Percentiles rank a stretch among this genome's conserved stretches.
Conservation (phyloP, 2,329 filamentous ascomycete species). For the Aaosphaeria pasadenensis region DNA sequence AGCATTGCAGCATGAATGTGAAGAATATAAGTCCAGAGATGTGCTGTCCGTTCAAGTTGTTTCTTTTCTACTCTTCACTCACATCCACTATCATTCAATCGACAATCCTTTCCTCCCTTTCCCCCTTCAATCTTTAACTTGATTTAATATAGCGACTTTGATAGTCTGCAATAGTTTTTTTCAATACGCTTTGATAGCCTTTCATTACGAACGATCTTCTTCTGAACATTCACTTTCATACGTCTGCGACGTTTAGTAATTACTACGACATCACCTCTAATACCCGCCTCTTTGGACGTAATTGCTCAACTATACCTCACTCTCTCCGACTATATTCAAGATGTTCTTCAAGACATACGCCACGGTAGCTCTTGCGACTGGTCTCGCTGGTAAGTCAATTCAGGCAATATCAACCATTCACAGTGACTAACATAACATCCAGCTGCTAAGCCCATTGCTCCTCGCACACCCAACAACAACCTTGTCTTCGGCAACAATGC, state of each 20-base stretch:
- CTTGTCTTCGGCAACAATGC: constrained; percentile 14
- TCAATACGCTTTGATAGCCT: constrained; percentile 7
- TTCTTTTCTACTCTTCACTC: constrained; percentile 12
- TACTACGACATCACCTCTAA: constrained; percentile 12
- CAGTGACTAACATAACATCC: constrained; percentile 8
- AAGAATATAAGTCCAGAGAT: constrained; percentile 25
- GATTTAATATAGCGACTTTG: constrained; percentile 31
- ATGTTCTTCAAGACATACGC: constrained; percentile 27
- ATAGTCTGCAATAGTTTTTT: constrained; percentile 23
- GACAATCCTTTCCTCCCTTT: constrained; percentile 10
- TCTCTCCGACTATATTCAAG: constrained; percentile 8
- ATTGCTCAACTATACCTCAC: constrained; percentile 5
- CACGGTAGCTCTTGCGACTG: constrained; percentile 28
- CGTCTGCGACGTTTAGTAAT: constrained; percentile 33
- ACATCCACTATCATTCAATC: constrained; percentile 10
- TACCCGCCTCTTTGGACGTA: constrained; percentile 6
- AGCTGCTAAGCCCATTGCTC: constrained; percentile 26
- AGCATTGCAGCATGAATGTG: background rate
- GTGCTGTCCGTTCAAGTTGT: constrained; percentile 5
- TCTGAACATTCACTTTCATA: background rate
- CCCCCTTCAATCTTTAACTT: constrained; percentile 11
- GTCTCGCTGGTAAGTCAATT: constrained; percentile 25
- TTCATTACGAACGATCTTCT: constrained; percentile 6
- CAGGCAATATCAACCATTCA: background rate
- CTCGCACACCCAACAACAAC: constrained; percentile 4